A percentile compares a stretch with the other conserved stretches of the same genome.
Evolutionary conservation across 306 rosid species (phyloP).

Genomic region (Corylus avellana): DNA sequence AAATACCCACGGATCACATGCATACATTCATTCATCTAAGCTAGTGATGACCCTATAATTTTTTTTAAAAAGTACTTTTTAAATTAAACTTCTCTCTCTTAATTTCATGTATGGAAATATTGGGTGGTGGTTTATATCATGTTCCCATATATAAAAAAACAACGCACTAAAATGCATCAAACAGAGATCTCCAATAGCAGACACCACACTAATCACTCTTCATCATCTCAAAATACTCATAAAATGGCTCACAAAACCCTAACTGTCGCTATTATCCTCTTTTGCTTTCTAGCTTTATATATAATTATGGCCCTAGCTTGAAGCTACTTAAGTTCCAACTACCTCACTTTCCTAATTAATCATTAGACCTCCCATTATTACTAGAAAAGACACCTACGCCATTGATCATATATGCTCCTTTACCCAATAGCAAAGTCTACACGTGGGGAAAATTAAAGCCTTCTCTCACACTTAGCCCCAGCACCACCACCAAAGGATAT

Average conservation of each 20-base stretch:
- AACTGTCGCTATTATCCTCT: constrained; percentile 29
- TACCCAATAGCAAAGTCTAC: constrained; percentile 14
- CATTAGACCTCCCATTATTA: constrained; percentile 41
- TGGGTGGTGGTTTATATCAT: constrained; percentile 9
- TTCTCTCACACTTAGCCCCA: constrained; percentile 15
- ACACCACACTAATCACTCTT: neutral
- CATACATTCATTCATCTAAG: too few species aligned
- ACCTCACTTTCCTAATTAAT: constrained; percentile 34
- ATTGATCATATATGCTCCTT: constrained; percentile 10
- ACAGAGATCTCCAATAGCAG: constrained; percentile 33
- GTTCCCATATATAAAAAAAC: neutral
- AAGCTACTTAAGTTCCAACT: constrained; percentile 25
- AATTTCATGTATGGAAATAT: neutral
- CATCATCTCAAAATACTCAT: constrained; percentile 33
- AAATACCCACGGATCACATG: too few species aligned
- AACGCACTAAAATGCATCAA: constrained; percentile 8
- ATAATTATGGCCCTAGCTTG: constrained; percentile 12
- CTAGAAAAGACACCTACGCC: constrained; percentile 33
- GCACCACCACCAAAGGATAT: constrained; percentile 23
- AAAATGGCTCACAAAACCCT: constrained; percentile 29
- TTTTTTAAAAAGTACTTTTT: neutral
- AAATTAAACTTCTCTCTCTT: neutral
- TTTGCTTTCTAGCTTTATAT: neutral
- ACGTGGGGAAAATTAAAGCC: constrained; percentile 8
- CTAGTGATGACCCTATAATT: too few species aligned